Conservation (phyloP, 352 stramenopile species). For the Blastocystis sp. region DNA sequence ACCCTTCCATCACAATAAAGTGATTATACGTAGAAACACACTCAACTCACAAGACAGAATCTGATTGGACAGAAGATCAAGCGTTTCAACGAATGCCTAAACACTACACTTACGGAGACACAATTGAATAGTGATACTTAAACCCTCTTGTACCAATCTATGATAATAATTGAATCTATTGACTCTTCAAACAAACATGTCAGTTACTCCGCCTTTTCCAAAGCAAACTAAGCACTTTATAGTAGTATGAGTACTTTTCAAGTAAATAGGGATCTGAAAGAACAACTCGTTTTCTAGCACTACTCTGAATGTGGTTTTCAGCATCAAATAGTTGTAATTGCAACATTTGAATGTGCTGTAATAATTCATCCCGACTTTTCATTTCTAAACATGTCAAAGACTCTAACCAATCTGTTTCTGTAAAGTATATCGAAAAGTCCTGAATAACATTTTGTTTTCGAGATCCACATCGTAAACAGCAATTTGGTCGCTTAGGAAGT, state of each 20-base stretch:
- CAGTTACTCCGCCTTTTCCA: neutral
- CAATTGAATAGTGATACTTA: neutral
- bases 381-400: neutral
- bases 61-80: neutral
- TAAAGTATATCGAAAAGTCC: conserved; percentile 37
- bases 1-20: neutral
- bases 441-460: neutral
- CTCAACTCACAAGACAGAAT: neutral
- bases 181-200: conserved; percentile 15
- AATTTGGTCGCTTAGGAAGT: neutral
- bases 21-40: conserved; percentile 11
- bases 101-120: neutral
- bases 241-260: conserved; percentile 35
- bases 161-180: too few relatives aligned
- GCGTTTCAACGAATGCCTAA: neutral
- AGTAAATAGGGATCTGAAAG: neutral
- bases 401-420: conserved; percentile 1
- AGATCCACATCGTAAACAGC: neutral
- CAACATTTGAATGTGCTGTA: neutral
- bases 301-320: neutral
- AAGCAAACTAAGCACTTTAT: neutral
- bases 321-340: conserved; percentile 7
- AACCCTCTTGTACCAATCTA: too few relatives aligned
- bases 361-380: neutral
- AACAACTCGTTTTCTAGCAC: neutral